Base-by-base conservation (phyloP, 805 yeast genomes). In the Suhomyces sp. region DNA sequence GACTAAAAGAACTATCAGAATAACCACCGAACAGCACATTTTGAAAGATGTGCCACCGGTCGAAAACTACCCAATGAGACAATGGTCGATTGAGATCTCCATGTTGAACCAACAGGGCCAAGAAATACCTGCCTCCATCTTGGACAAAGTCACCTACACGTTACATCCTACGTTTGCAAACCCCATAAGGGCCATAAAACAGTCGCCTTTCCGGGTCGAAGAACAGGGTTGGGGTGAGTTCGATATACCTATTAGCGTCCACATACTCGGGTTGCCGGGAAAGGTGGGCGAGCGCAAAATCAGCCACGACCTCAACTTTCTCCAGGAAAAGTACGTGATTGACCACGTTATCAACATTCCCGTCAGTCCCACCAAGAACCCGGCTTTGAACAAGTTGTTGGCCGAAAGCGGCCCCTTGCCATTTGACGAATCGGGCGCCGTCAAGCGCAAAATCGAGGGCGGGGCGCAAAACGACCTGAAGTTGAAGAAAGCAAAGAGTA, bases 141-240 rank as follows among this genome's bases (percentile, higher is more conserved):
- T 93, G 63, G 98, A 94, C 69, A 89, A 88, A 71, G 97, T 91
- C 50, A 91, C 96, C 4, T 93, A 93, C 70, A 86, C 90, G 60
- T 80, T 94, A 58, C 99, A 93, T 74, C 98, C 97, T 48, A 94
- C 98, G 8, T 93, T 93, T 73, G 84, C 83, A 48, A 91, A 91
- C 68, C 98, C 98, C 9, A 86, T 82, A 57, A 82, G 97, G 68
- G 78, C 87, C 10, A 69, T 90, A 66, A 89, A 88, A 64, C 86
- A 85, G 64, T 82, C 88, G 8, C 99, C 99, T 9, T 93, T 92
- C 73, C 81, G 73, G 65, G 87, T 93, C 53, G 88, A 84, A 64
- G 99, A 93, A 69, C 86, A 90, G 73, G 99, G 99, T 49, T 93
- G 99, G 98, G 99, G 98, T 68, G 98, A 93, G 60, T 93, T 93